Conservation (phyloP, 1,284 basidiomycete genomes). For the Fistulinella staudtii region DNA sequence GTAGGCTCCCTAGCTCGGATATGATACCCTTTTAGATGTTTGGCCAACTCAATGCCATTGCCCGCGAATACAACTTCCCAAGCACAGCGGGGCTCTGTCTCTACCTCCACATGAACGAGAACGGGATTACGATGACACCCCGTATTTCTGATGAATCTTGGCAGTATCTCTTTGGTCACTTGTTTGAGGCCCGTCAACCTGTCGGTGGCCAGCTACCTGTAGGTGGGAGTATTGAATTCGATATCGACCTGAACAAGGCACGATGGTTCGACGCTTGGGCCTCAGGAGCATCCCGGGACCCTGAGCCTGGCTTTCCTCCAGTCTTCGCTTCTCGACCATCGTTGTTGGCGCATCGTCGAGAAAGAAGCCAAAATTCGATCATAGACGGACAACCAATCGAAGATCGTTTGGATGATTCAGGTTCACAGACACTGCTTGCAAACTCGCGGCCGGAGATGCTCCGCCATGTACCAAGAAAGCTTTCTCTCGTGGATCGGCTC, state of each 20-base stretch:
- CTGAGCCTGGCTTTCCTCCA: conserved; percentile 28
- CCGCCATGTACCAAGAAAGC: conserved; percentile 58
- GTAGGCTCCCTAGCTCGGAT: neutral
- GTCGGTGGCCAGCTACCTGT: conserved; percentile 44
- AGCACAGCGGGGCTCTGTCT: conserved; percentile 69
- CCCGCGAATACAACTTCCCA: conserved; percentile 75
- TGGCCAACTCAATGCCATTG: conserved; percentile 69
- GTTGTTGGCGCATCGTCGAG: conserved; percentile 40
- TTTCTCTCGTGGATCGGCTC: conserved; percentile 64
- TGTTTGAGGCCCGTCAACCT: conserved; percentile 48
- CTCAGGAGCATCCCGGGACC: conserved; percentile 37
- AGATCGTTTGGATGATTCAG: conserved; percentile 30
- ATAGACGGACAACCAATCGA: conserved; percentile 44
- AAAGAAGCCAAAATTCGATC: conserved; percentile 51
- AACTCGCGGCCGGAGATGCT: conserved; percentile 20
- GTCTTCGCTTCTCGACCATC: conserved; percentile 39
- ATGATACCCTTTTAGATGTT: conserved; percentile 50
- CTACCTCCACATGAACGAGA: conserved; percentile 62
- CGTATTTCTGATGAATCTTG: conserved; percentile 76
- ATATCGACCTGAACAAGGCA: conserved; percentile 67
- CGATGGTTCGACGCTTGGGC: conserved; percentile 73
- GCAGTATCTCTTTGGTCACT: conserved; percentile 64
- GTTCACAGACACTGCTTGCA: conserved; percentile 25
- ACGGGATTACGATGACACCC: conserved; percentile 53
- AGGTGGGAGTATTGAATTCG: conserved; percentile 71